Percentiles rank a stretch among this genome's conserved stretches.
phyloP scores from a whole-genome alignment of 2,329 filamentous ascomycete species.

The Penicillium freii region DNA sequence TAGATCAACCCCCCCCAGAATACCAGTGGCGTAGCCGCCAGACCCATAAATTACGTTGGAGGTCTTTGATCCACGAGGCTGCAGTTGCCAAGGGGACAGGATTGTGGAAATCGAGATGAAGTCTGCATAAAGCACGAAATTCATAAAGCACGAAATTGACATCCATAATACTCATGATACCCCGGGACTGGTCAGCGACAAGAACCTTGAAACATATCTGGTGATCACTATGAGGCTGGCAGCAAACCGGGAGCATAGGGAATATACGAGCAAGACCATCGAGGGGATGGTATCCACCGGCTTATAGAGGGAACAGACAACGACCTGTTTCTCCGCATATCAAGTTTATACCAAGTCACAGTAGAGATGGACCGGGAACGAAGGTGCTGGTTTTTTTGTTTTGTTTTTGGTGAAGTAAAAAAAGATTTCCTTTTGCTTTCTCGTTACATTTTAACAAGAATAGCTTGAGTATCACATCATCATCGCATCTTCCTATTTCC shows the following conservation, averaged over 20 bases:
- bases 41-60: conserved; percentile 7
- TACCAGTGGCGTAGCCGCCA: not conserved
- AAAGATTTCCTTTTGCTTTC: conserved; percentile 31
- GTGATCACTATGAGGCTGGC: not conserved
- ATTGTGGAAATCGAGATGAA: not conserved
- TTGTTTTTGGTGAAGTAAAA: conserved; percentile 20
- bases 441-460: conserved; percentile 29
- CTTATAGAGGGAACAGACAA: not conserved
- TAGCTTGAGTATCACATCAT: conserved; percentile 33
- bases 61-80: not conserved
- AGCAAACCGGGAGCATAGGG: not conserved
- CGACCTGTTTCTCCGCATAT: not conserved
- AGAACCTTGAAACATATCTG: not conserved
- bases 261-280: not conserved
- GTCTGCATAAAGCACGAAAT: not conserved
- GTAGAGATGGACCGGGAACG: not conserved
- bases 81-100: not conserved
- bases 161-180: not conserved
- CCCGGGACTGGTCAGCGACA: no score
- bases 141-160: not conserved
- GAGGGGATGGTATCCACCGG: not conserved
- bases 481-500: conserved; percentile 29
- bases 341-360: not conserved
- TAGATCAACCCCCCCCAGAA: conserved; percentile 1
- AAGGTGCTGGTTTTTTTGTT: conserved; percentile 15